Conservation (phyloP, 441 rosid genomes). For the Arabidopsis lyrata region DNA sequence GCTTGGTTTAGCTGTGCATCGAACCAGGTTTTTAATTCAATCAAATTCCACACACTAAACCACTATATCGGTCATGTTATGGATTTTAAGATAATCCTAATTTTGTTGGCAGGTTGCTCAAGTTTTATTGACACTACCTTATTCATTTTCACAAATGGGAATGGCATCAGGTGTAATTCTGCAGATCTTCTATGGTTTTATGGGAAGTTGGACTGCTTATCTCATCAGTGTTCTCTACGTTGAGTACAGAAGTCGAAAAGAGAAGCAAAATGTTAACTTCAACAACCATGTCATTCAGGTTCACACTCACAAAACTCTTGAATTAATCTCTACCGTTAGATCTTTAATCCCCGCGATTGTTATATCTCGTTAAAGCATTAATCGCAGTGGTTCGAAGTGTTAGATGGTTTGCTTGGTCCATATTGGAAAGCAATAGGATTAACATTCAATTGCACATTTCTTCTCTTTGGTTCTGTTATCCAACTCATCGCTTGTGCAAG, state of each 20-base stretch:
- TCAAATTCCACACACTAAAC: background rate
- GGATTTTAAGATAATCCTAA: background rate
- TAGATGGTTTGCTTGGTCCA: slow-evolving; percentile 67
- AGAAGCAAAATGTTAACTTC: slow-evolving; percentile 64
- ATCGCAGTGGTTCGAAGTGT: slow-evolving; percentile 69
- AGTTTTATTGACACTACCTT: slow-evolving; percentile 67
- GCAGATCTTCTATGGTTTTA: slow-evolving; percentile 64
- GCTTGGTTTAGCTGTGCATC: slow-evolving; percentile 76
- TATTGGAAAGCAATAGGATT: slow-evolving; percentile 64
- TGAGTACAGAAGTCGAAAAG: slow-evolving; percentile 62
- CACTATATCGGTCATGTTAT: background rate
- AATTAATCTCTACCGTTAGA: background rate
- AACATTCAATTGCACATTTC: slow-evolving; percentile 67
- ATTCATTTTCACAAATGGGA: slow-evolving; percentile 75
- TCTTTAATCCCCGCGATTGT: background rate
- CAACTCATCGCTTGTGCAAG: slow-evolving; percentile 74
- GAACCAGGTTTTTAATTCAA: slow-evolving; percentile 49
- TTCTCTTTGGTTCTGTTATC: slow-evolving; percentile 69
- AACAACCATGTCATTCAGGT: slow-evolving; percentile 75
- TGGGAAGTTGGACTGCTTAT: slow-evolving; percentile 79
- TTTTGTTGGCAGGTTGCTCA: slow-evolving; percentile 59
- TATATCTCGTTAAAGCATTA: background rate
- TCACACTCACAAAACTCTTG: slow-evolving; percentile 22
- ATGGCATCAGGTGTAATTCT: slow-evolving; percentile 69
- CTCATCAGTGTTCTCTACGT: slow-evolving; percentile 69